phyloP scores from a whole-genome alignment of 2,329 filamentous ascomycete genomes.

The Pseudohalonectria lignicola region DNA sequence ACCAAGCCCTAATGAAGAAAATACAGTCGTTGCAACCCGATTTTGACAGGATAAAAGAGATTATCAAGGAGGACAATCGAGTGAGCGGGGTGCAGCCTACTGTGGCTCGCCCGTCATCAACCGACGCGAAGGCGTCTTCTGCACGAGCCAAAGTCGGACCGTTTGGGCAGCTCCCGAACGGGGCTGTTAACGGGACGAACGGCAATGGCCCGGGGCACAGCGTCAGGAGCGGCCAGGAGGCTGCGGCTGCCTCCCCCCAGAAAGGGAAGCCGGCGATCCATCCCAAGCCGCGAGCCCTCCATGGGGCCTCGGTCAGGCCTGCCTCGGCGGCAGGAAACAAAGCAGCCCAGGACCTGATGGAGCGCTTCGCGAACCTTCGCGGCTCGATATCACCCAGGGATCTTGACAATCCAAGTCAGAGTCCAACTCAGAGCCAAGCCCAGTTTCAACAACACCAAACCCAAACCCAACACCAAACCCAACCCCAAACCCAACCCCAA shows the following conservation, averaged over 20 bases:
- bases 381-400: conserved; percentile 28
- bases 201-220: conserved; percentile 2
- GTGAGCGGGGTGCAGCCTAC: conserved; percentile 45
- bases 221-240: not conserved
- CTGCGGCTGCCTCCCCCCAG: not conserved
- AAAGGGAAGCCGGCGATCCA: conserved; percentile 36
- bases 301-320: conserved; percentile 46
- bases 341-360: conserved; percentile 35
- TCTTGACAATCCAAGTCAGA: conserved; percentile 34
- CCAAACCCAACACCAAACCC: no score
- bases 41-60: conserved; percentile 46
- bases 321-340: conserved; percentile 16
- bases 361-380: conserved; percentile 47
- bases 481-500: no score
- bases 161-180: not conserved
- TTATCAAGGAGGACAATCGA: conserved; percentile 53
- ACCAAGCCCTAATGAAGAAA: conserved; percentile 37
- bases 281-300: conserved; percentile 57
- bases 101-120: conserved; percentile 5
- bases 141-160: no score
- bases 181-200: conserved; percentile 1
- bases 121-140: conserved; percentile 1
- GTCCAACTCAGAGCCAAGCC: no score
- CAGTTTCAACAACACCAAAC: conserved; percentile 11
- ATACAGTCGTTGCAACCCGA: conserved; percentile 33